phyloP scores from a whole-genome alignment of 2,329 filamentous ascomycete genomes.

The Cordyceps cateniannulata region DNA sequence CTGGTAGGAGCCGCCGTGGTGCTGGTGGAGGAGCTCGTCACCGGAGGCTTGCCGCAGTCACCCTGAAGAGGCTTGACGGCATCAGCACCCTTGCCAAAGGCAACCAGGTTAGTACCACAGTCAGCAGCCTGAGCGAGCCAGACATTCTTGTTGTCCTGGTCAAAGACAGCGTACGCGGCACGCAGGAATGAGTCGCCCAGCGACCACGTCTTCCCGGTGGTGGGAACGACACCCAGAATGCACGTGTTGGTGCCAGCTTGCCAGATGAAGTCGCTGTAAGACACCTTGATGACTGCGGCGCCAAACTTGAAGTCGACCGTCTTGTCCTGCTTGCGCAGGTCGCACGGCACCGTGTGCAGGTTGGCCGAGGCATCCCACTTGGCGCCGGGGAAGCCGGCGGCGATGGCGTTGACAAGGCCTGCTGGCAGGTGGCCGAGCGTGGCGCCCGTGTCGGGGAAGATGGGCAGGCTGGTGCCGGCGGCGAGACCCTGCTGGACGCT shows the following conservation, averaged over 20 bases:
- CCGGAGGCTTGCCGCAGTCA: constrained; percentile 9
- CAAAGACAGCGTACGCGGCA: constrained; percentile 17
- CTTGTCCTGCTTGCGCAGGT: constrained; percentile 31
- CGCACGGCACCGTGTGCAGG: constrained; percentile 43
- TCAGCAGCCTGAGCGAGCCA: constrained; percentile 19
- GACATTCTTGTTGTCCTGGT: constrained; percentile 21
- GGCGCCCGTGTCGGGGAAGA: constrained; percentile 66
- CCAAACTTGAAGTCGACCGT: constrained; percentile 44
- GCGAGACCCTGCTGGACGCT: constrained; percentile 21
- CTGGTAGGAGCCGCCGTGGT: constrained; percentile 11
- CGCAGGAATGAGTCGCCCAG: constrained; percentile 12
- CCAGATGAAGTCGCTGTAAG: constrained; percentile 43
- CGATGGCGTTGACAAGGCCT: constrained; percentile 43
- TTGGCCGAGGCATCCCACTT: constrained; percentile 30
- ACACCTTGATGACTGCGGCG: constrained; percentile 41
- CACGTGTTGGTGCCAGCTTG: constrained; percentile 19
- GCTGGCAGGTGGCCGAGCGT: constrained; percentile 62
- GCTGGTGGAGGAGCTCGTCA: constrained; percentile 3
- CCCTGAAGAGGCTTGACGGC: constrained; percentile 11
- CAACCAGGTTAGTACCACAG: constrained; percentile 20
- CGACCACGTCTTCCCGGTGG: not conserved
- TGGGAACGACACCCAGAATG: not conserved
- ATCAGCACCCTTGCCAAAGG: constrained; percentile 27
- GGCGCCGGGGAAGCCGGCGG: constrained; percentile 40
- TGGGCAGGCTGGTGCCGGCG: constrained; percentile 36